Conservation (phyloP, 129 eudicot genomes). For the Sambucus nigra region DNA sequence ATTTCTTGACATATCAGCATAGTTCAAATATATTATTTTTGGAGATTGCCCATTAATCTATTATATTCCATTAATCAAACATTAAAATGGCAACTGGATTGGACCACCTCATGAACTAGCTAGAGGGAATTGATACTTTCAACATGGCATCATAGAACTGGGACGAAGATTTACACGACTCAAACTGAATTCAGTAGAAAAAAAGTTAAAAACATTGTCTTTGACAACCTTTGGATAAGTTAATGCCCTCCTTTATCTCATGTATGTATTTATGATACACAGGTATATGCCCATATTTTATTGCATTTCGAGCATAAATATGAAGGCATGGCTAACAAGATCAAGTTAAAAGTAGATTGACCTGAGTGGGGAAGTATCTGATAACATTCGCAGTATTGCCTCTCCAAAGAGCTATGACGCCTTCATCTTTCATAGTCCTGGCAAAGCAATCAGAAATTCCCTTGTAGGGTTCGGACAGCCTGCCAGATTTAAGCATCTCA, state of each 20-base stretch:
- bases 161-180: too few relatives aligned
- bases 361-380: constrained; percentile 75
- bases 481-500: constrained; percentile 52
- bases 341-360: constrained; percentile 8
- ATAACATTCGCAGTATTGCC: constrained; percentile 63
- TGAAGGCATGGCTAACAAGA: not conserved
- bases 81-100: too few relatives aligned
- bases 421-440: constrained; percentile 52
- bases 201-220: too few relatives aligned
- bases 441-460: constrained; percentile 51
- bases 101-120: too few relatives aligned
- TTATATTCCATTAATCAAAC: too few relatives aligned
- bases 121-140: too few relatives aligned
- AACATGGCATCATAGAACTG: too few relatives aligned
- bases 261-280: not conserved
- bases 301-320: not conserved
- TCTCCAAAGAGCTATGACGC: constrained; percentile 54
- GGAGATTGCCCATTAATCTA: too few relatives aligned
- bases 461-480: constrained; percentile 41
- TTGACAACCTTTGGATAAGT: too few relatives aligned
- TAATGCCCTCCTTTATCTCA: not conserved
- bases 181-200: too few relatives aligned
- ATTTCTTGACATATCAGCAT: too few relatives aligned
- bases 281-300: not conserved
- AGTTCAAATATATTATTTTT: too few relatives aligned